phyloP scores from a whole-genome alignment of 2,329 filamentous ascomycete genomes.

The Domatiomyces globalis region DNA sequence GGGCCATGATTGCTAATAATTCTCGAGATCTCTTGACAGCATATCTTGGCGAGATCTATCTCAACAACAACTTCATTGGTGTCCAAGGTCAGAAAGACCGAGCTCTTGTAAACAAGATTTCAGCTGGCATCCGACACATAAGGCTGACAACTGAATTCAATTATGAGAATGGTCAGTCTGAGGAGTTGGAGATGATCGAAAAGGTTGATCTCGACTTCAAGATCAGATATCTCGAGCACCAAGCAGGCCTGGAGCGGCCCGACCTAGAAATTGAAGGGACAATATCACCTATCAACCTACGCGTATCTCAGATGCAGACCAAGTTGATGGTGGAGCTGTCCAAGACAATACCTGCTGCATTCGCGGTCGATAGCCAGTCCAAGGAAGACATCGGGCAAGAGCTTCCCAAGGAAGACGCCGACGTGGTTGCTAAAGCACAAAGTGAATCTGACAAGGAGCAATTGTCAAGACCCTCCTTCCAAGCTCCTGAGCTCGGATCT shows the following conservation, averaged over 20 bases:
- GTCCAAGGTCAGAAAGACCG: slow-evolving; percentile 62
- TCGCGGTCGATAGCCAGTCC: slow-evolving; percentile 58
- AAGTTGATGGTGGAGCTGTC: slow-evolving; percentile 81
- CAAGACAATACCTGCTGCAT: slow-evolving; percentile 73
- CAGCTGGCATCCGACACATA: slow-evolving; percentile 82
- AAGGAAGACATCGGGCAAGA: slow-evolving; percentile 62
- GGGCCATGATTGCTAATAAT: slow-evolving; percentile 55
- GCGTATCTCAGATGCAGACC: slow-evolving; percentile 78
- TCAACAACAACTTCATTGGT: slow-evolving; percentile 79
- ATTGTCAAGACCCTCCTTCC: slow-evolving; percentile 34
- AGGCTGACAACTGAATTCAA: slow-evolving; percentile 80
- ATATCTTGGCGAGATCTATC: slow-evolving; percentile 93
- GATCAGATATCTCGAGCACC: slow-evolving; percentile 82
- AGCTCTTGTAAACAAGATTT: slow-evolving; percentile 69
- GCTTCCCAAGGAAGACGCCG: slow-evolving; percentile 44
- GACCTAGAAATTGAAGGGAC: slow-evolving; percentile 83
- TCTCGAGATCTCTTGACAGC: slow-evolving; percentile 75
- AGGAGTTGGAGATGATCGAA: slow-evolving; percentile 92
- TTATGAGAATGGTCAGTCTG: slow-evolving; percentile 55
- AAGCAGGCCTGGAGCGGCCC: slow-evolving; percentile 58
- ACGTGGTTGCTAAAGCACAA: slow-evolving; percentile 34
- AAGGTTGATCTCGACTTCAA: slow-evolving; percentile 90
- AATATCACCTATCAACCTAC: slow-evolving; percentile 86
- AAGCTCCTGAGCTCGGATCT: slow-evolving; percentile 56
- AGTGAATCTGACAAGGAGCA: slow-evolving; percentile 33